phyloP scores from a whole-genome alignment of 2,329 filamentous ascomycete species.

The Fusarium sp. region DNA sequence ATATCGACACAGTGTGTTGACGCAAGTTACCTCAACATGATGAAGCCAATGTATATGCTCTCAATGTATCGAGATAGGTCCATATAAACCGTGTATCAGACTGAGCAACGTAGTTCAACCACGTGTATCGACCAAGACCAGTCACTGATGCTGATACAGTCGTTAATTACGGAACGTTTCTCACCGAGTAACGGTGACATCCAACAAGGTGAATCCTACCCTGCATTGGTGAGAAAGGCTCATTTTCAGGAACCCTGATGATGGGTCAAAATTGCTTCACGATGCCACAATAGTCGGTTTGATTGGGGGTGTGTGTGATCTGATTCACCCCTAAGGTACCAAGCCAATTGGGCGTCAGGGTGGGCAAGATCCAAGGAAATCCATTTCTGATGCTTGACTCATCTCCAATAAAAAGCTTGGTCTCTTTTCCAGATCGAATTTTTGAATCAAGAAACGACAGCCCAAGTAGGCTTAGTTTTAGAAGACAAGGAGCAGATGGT shows the following conservation, averaged over 20 bases:
- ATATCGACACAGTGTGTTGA: constrained; percentile 7
- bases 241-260: constrained; percentile 11
- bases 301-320: background rate
- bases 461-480: constrained; percentile 17
- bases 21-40: constrained; percentile 3
- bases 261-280: constrained; percentile 21
- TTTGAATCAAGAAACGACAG: constrained; percentile 23
- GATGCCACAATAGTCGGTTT: constrained; percentile 20
- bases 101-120: background rate
- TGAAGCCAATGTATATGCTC: background rate
- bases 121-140: constrained; percentile 11
- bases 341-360: background rate
- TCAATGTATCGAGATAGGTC: background rate
- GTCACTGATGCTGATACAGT: constrained; percentile 3
- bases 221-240: constrained; percentile 13
- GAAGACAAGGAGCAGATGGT: constrained; percentile 10
- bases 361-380: constrained; percentile 9
- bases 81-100: background rate
- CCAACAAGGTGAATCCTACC: constrained; percentile 5
- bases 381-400: constrained; percentile 20
- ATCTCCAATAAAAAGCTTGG: constrained; percentile 26
- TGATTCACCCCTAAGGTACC: background rate
- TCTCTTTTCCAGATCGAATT: constrained; percentile 21
- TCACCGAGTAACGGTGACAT: background rate
- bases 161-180: background rate